Base-by-base conservation (phyloP, 2,329 filamentous ascomycete species). In the Uncinocarpus reesii region DNA sequence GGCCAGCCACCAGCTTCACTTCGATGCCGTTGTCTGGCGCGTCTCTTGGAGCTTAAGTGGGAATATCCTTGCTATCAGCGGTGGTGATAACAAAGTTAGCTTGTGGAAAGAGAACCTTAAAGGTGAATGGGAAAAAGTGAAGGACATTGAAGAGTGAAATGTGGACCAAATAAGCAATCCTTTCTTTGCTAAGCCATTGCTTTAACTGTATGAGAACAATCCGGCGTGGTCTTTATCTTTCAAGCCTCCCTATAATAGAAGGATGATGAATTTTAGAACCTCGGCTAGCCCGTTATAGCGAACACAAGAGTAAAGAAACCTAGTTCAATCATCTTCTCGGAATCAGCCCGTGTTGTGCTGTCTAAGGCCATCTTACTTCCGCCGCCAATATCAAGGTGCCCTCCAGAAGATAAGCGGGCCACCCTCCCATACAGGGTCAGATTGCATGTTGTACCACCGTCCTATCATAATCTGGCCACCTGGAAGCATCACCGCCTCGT, bases 61-160 rank as follows among this genome's bases (percentile, higher is more conserved):
- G 45, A 98, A 98, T 65, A 89, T 96, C 16, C 75, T 98, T 59
- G 92, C 92, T 7, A 87, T 95, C 53, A 92, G 85, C 63, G 87
- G 87, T 32, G 86, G 84, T 21, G 90, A 98, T 70, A 98, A 98
- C 75, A 89, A 93, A 71, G 89, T 98, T 48, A 93, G 84, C 47
- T 69, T 98, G 66, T 98, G 90, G 90, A 98, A 96, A 77, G 92
- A 98, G 77, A 94, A 94, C 65, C 73, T 98, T 58, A 85, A 84
- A 65, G 92, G 92, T 48, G 86, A 94, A 63, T 98, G 92, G 92
- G 89, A 96, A 70, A 86, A 85, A 61, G 86, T 96, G 56, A 95
- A 95, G 78, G 88, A 86, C 51, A 89, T 98, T 64, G 90, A 95
- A 66, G 87, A 94, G 71, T 94, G 74, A 56, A 26, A 15, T n/a